A percentile compares a stretch with the other conserved stretches of the same genome.
Conservation (phyloP, 164 flowering plant species). For the Vitis vinifera region ASM3070453v1 NC_081811.1:25611001-25611500, state of each 20-base stretch:
- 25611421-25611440: constrained; percentile 4
- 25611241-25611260: no score
- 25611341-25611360: neutral
- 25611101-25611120: constrained; percentile 10
- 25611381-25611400: neutral
- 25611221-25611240: no score
- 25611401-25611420: constrained; percentile 2
- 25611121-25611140: constrained; percentile 9
- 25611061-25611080: no score
- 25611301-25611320: no score
- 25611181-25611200: no score
- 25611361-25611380: neutral
- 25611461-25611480: neutral
- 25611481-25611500: neutral
- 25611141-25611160: constrained; percentile 14
- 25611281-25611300: no score
- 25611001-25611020: no score
- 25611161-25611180: neutral
- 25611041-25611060: no score
- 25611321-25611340: no score
- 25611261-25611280: no score
- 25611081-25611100: neutral
- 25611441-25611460: constrained; percentile 1
- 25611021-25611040: no score
- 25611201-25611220: no score